Percentiles rank a stretch among this genome's conserved stretches.
Conservation (phyloP, 2,329 filamentous ascomycete genomes). For the Orbilia oligospora region DNA sequence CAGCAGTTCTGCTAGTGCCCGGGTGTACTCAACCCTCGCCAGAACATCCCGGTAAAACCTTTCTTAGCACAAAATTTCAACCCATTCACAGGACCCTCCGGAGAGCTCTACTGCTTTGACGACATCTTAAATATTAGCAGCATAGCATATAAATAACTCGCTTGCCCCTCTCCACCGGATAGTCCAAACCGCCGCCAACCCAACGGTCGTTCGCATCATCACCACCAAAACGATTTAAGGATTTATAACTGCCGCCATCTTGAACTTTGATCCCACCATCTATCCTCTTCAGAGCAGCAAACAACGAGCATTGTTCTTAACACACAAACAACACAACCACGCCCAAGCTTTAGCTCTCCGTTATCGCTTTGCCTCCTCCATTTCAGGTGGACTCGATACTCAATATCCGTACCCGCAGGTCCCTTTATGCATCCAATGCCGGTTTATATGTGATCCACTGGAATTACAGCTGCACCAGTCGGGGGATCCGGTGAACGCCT, state of each 20-base stretch:
- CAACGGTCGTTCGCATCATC: conserved; percentile 2
- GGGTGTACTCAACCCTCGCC: conserved; percentile 34
- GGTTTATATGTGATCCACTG: conserved; percentile 41
- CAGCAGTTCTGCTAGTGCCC: conserved; percentile 15
- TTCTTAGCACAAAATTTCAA: conserved; percentile 30
- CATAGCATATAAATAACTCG: conserved; percentile 57
- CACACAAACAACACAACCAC: conserved; percentile 27
- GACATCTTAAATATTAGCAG: conserved; percentile 42
- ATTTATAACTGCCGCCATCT: not conserved
- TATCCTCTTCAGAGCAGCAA: not conserved
- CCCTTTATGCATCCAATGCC: conserved; percentile 1
- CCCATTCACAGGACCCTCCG: conserved; percentile 37
- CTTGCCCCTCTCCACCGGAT: conserved; percentile 48
- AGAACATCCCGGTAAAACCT: conserved; percentile 43
- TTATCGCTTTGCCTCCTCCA: conserved; percentile 18
- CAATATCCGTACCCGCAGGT: not conserved
- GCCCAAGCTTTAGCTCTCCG: conserved; percentile 6
- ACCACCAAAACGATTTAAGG: conserved; percentile 14
- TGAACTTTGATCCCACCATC: too few species aligned
- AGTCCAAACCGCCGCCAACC: conserved; percentile 22
- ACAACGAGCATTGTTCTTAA: conserved; percentile 6
- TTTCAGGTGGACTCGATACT: conserved; percentile 15
- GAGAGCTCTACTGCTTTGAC: conserved; percentile 46
- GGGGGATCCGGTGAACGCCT: conserved; percentile 33
- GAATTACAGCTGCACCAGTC: conserved; percentile 18